Conservation (phyloP, 768 basidiomycete genomes). For the Boletus edulis region DNA sequence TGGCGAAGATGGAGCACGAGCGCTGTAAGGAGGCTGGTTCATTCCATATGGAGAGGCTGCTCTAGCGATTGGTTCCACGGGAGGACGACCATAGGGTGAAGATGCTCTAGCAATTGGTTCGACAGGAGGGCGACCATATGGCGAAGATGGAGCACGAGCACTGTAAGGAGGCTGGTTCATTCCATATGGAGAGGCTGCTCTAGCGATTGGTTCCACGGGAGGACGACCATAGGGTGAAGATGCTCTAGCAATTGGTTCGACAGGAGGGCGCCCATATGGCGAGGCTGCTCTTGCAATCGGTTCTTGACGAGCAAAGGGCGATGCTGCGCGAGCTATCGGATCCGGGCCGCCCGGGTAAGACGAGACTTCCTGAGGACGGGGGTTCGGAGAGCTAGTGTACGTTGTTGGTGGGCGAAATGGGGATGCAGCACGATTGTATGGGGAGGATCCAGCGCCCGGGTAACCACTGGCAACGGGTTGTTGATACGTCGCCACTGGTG, state of each 20-base stretch:
- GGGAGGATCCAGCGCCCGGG: constrained; percentile 22
- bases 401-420: constrained; percentile 32
- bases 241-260: constrained; percentile 39
- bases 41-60: constrained; percentile 31
- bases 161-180: constrained; percentile 22
- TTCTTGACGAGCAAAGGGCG: constrained; percentile 36
- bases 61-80: constrained; percentile 42
- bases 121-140: constrained; percentile 30
- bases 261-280: constrained; percentile 32
- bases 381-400: constrained; percentile 45
- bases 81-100: constrained; percentile 35
- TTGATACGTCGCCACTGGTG: constrained; percentile 29
- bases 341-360: constrained; percentile 38
- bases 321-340: constrained; percentile 30
- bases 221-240: constrained; percentile 34
- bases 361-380: constrained; percentile 45
- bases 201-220: constrained; percentile 42
- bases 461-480: constrained; percentile 26
- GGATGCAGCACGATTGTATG: constrained; percentile 34
- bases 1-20: constrained; percentile 24
- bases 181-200: constrained; percentile 33
- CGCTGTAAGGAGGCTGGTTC: constrained; percentile 22
- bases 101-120: constrained; percentile 40
- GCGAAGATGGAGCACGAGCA: constrained; percentile 23
- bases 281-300: constrained; percentile 29